Evolutionary conservation across 371 early-diverging fungal species (phyloP).

Genomic region (Lichtheimia ornata): DNA sequence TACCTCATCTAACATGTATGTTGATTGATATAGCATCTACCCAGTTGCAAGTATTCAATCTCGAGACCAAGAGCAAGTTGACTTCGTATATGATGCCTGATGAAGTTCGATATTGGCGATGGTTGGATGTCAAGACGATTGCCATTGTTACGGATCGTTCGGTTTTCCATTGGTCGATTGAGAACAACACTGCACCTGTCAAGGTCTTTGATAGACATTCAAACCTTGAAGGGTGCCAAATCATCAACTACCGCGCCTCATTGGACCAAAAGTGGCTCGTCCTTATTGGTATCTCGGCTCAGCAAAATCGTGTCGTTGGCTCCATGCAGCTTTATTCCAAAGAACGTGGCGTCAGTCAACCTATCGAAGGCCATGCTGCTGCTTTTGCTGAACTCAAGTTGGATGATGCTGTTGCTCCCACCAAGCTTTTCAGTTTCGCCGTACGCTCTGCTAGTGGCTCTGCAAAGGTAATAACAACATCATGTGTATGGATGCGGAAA

Average conservation of each 20-base stretch:
- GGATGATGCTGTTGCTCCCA: constrained; percentile 74
- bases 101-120: constrained; percentile 96
- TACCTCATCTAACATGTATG: no score
- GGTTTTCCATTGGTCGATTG: constrained; percentile 97
- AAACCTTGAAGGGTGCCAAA: constrained; percentile 82
- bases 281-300: constrained; percentile 93
- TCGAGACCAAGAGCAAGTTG: constrained; percentile 93
- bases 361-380: constrained; percentile 96
- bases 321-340: constrained; percentile 94
- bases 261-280: constrained; percentile 92
- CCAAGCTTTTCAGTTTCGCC: constrained; percentile 93
- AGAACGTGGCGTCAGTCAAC: constrained; percentile 91
- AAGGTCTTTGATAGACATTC: constrained; percentile 94
- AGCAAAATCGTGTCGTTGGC: constrained; percentile 90
- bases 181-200: constrained; percentile 82
- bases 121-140: constrained; percentile 83
- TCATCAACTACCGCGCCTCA: constrained; percentile 93
- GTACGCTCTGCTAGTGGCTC: constrained; percentile 74
- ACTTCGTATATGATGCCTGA: constrained; percentile 91
- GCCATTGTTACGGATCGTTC: constrained; percentile 89
- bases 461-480: constrained; percentile 68
- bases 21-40: constrained; percentile 64
- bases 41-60: constrained; percentile 95
- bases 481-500: background rate
- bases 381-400: constrained; percentile 90